phyloP scores from a whole-genome alignment of 2,329 filamentous ascomycete genomes.

The Akanthomyces lecanii region DNA sequence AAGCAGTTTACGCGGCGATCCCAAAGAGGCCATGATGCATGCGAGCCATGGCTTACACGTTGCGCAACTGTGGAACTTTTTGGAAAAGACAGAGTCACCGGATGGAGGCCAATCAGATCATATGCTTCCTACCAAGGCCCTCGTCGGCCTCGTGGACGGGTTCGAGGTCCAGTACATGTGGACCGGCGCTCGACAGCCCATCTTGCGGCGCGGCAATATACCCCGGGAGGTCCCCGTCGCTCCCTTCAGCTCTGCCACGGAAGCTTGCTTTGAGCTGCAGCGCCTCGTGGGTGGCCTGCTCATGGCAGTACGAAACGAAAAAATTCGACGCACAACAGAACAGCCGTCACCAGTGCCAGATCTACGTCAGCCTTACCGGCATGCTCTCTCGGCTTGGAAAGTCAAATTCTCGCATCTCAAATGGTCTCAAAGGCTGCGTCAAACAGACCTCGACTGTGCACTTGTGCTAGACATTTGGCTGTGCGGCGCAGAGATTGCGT shows the following conservation, averaged over 20 bases:
- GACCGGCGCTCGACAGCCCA: conserved; percentile 4
- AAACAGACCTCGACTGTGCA: conserved; percentile 14
- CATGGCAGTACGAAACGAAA: conserved; percentile 2
- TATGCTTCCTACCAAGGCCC: conserved; percentile 10
- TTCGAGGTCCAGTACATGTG: conserved; percentile 17
- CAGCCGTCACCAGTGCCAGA: neutral
- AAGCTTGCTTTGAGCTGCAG: conserved; percentile 17
- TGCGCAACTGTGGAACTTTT: conserved; percentile 11
- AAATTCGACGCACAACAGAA: conserved; percentile 23
- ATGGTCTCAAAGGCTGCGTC: conserved; percentile 12
- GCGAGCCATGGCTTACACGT: conserved; percentile 9
- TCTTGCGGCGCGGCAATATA: neutral
- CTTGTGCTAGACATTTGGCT: conserved; percentile 15
- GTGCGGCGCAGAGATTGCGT: conserved; percentile 13
- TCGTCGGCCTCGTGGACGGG: conserved; percentile 13
- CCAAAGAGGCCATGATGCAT: conserved; percentile 15
- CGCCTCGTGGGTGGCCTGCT: conserved; percentile 7
- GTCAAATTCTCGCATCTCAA: conserved; percentile 15
- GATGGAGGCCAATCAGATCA: neutral
- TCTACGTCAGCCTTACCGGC: conserved; percentile 4
- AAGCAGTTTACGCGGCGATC: conserved; percentile 15
- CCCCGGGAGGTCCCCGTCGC: conserved; percentile 3
- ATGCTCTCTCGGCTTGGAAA: conserved; percentile 14
- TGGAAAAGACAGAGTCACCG: conserved; percentile 1
- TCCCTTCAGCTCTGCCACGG: conserved; percentile 12